Base-by-base conservation (phyloP, 2,329 filamentous ascomycete genomes). In the Harringtonia aguacate region DNA sequence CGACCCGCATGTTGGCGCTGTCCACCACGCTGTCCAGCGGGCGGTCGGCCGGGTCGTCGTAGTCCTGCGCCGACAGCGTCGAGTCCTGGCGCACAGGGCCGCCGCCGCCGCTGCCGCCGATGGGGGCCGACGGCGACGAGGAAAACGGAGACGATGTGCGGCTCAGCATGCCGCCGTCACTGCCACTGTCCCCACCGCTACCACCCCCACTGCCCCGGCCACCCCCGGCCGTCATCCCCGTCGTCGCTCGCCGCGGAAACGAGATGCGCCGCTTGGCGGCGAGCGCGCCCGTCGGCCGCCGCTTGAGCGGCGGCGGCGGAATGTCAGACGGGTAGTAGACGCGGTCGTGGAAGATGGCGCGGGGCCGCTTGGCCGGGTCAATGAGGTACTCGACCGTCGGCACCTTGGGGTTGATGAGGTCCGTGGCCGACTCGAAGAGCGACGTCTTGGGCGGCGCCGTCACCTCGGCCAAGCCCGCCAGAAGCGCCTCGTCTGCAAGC, bases 321-420 rank as follows among this genome's bases (percentile, higher is more conserved):
- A 98, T 95, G 56, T 98, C 92, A 36, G 83, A 76, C 0, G 92
- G 89, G 55, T 95, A 87, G 58, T 98, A 98, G 15, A 98, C 77
- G 12, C 92, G 82, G 60, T 98, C 92, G 61, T 98, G 92, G 62
- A 97, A 97, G 48, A 98, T 98, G 2, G 90, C 90, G 38, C 87
- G 78, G 1, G 87, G 80, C 15, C 92, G 81, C 41, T 78, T 82
- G 2, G 81, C 73, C 8, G 92, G 90, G 53, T 97, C 84, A 41
- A 89, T 75, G 31, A 98, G 70, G 61, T 87, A 98, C 36, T 88
- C 81, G 4, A 77, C 70, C 0, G 84, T 75, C 15, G 92, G 90
- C 29, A 97, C 65, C 39, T 88, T 90, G 6, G 92, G 92, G 58
- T 90, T 94, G 34, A 98, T 74, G 4, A 98, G 67, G 60, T 98